Evolutionary conservation across 768 basidiomycete genomes (phyloP).

Genomic region (Cyclocybe aegerita): DNA sequence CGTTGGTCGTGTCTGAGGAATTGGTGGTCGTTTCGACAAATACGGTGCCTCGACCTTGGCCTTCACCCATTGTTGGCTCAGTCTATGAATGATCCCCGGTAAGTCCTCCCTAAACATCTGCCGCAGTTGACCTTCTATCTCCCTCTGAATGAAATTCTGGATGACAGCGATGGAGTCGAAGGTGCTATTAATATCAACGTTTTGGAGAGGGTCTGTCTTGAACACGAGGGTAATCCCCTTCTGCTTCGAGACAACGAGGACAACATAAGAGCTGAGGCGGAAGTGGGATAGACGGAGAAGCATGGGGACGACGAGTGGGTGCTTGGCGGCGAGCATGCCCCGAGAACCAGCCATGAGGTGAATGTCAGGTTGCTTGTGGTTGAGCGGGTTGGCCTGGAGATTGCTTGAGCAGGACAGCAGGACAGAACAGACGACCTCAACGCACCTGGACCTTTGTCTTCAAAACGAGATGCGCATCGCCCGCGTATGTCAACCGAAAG

Average conservation of each 20-base stretch:
- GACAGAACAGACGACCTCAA: not conserved
- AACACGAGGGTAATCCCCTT: constrained; percentile 99
- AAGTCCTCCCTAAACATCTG: constrained; percentile 99
- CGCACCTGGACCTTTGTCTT: constrained; percentile 92
- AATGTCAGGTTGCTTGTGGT: constrained; percentile 89
- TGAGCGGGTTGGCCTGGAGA: constrained; percentile 86
- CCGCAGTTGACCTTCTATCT: constrained; percentile 94
- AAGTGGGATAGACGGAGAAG: constrained; percentile 95
- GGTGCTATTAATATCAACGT: constrained; percentile 95
- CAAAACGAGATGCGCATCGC: constrained; percentile 86
- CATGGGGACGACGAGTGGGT: constrained; percentile 98
- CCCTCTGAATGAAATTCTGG: constrained; percentile 94
- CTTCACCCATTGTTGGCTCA: constrained; percentile 95
- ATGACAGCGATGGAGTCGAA: constrained; percentile 99
- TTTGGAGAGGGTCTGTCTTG: constrained; percentile 98
- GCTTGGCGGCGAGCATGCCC: constrained; percentile 91
- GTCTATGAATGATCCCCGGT: constrained; percentile 93
- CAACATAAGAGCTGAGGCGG: constrained; percentile 91
- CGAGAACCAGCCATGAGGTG: constrained; percentile 80
- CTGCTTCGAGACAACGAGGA: constrained; percentile 95
- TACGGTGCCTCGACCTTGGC: constrained; percentile 94
- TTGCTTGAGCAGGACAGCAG: not conserved
- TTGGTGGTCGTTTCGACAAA: constrained; percentile 52
- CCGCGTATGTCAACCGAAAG: constrained; percentile 91
- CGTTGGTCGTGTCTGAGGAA: constrained; percentile 28